Base-by-base conservation (phyloP, 2,329 filamentous ascomycete genomes). In the Calonectria leucothoes region DNA sequence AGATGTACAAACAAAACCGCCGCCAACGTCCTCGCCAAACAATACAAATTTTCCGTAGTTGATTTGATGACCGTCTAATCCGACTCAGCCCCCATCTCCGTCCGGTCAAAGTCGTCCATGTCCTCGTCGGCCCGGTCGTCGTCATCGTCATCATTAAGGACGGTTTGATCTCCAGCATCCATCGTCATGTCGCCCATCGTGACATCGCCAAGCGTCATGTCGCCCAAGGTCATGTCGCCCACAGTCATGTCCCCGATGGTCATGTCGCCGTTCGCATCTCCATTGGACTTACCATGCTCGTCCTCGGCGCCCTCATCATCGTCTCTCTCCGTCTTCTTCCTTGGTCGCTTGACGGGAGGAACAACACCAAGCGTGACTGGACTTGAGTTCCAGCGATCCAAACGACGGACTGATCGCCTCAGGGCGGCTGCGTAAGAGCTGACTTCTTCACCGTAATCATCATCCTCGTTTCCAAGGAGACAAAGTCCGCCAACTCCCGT, bases 361-460 rank as follows among this genome's bases (percentile, higher is more conserved):
- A 91, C 83, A 23, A 90, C 86, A 2, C 88, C 88, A 4, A 88
- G 82, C 25, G 86, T 84, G 14, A 82, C 78, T n/a, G 85, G 84
- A 14, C 83, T 85, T 3, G 85, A 84, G n/a, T 86, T 85, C 94
- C 94, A 96, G 37, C 94, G 89, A 66, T 89, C 86, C n/a, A 96
- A 85, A 49, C 94, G 89, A 33, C 94, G 89, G 25, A 88, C 86
- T 1, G 89, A 88, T 20, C 93, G 89, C 67, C 92, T 87, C 23
- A 96, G 84, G 10, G 94, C 90, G 14, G 93, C 91, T 5, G 91
- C 90, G 71, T 94, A 93, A 1, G 91, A 88, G 69, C 89, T 89
- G 7, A 91, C 88, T 82, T 96, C 94, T 82, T 96, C 94, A 52
- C 94, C 94, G 77, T 92, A 94, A 83, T 96, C 94, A 74, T 95